Conservation (phyloP, 2,329 filamentous ascomycete species). For the Herpotrichia juniperi region DNA sequence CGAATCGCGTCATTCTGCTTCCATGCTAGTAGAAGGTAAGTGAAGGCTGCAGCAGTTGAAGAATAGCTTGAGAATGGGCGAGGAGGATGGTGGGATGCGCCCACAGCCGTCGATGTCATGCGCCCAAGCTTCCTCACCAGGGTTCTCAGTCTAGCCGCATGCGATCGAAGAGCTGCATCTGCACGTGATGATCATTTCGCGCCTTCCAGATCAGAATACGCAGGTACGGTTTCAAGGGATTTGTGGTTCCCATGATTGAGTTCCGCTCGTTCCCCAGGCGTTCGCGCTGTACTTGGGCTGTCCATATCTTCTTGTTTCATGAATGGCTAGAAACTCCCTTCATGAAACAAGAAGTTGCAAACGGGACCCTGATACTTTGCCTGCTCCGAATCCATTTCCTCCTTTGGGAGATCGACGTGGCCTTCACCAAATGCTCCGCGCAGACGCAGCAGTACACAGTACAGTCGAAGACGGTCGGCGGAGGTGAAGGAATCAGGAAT, state of each 20-base stretch:
- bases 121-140: slow-evolving; percentile 3
- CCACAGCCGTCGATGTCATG: neutral
- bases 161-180: neutral
- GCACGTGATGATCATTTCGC: neutral
- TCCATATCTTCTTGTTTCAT: neutral
- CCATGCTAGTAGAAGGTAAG: slow-evolving; percentile 7
- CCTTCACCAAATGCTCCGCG: neutral
- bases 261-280: too few species aligned
- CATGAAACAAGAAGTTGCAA: neutral
- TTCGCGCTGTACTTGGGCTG: neutral
- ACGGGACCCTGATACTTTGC: slow-evolving; percentile 1
- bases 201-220: too few species aligned
- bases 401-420: neutral
- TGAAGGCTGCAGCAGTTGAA: neutral
- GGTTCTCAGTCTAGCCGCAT: neutral
- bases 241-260: too few species aligned
- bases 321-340: neutral
- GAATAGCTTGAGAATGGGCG: neutral
- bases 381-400: slow-evolving; percentile 17
- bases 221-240: too few species aligned
- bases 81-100: slow-evolving; percentile 1
- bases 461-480: too few species aligned
- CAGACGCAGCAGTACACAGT: neutral
- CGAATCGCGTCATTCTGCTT: slow-evolving; percentile 29
- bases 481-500: too few species aligned